These are phyloP conservation scores for Xenoacremonium recifei DNA, from an alignment of 2,329 filamentous ascomycete genomes.

Conservation along the genomic window DNA sequence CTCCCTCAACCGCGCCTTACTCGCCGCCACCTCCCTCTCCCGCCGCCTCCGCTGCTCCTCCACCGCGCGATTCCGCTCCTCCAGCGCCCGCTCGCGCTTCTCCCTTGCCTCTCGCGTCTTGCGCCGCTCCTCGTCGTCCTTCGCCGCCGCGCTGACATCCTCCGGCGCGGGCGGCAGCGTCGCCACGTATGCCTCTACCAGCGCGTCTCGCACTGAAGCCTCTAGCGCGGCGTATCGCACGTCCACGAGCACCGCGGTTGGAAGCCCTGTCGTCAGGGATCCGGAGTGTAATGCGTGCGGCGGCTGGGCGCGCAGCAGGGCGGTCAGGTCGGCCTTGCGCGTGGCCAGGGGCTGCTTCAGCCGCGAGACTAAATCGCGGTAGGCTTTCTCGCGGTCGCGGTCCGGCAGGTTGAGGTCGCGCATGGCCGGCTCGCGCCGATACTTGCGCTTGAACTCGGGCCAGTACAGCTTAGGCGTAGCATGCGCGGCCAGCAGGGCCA, in stretches of 20 bases:
- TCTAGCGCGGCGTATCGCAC: conserved; percentile 69
- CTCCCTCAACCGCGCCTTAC: conserved; percentile 61
- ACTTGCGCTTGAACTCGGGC: conserved; percentile 94
- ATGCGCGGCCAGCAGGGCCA: conserved; percentile 76
- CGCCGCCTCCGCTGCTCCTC: conserved; percentile 62
- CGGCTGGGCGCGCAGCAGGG: conserved; percentile 62
- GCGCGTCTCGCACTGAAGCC: conserved; percentile 56
- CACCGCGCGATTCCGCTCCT: conserved; percentile 61
- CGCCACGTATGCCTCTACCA: conserved; percentile 66
- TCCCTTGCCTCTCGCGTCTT: conserved; percentile 51
- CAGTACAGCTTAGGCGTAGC: conserved; percentile 93
- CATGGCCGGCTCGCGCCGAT: conserved; percentile 78
- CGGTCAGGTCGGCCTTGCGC: conserved; percentile 67
- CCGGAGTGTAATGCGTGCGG: conserved; percentile 57
- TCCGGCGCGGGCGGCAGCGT: conserved; percentile 60
- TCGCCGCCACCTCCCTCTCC: conserved; percentile 56
- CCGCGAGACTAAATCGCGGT: conserved; percentile 69
- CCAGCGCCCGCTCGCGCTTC: conserved; percentile 64
- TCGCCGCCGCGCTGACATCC: conserved; percentile 33
- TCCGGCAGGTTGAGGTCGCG: conserved; percentile 69
- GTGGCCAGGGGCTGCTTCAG: conserved; percentile 64
- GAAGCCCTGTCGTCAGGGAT: conserved; percentile 57
- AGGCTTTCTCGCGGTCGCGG: conserved; percentile 77
- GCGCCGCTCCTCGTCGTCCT: conserved; percentile 50
- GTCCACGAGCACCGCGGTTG: conserved; percentile 62